Conservation (phyloP, 495 filamentous ascomycete species). For the Geopyxis carbonaria region DNA sequence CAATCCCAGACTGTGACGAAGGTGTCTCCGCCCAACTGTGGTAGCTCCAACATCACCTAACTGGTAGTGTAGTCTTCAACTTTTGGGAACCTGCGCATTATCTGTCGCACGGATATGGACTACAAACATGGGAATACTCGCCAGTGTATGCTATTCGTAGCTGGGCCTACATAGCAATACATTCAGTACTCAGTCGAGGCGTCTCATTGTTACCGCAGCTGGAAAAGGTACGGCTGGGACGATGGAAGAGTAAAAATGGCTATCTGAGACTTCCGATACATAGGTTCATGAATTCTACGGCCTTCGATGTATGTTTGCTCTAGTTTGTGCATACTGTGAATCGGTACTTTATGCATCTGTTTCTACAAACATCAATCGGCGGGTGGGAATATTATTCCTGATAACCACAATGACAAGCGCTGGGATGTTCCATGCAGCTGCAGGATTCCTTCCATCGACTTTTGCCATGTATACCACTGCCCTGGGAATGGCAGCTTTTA, state of each 20-base stretch:
- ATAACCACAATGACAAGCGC: conserved; percentile 58
- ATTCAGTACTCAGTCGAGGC: conserved; percentile 53
- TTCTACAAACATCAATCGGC: conserved; percentile 52
- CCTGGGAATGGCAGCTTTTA: conserved; percentile 71
- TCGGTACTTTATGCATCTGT: conserved; percentile 62
- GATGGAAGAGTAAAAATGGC: background rate
- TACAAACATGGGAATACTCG: conserved; percentile 99
- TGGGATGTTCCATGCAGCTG: conserved; percentile 83
- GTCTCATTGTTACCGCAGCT: conserved; percentile 43
- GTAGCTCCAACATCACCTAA: background rate
- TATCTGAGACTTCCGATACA: conserved; percentile 8
- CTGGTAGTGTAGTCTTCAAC: conserved; percentile 52
- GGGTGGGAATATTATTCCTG: conserved; percentile 70
- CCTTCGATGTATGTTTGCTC: conserved; percentile 54
- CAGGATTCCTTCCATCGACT: conserved; percentile 76
- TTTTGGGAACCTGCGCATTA: conserved; percentile 99
- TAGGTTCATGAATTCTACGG: conserved; percentile 72
- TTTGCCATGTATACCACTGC: conserved; percentile 94
- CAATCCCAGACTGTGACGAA: conserved; percentile 97
- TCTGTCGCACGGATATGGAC: conserved; percentile 74
- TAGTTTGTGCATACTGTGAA: conserved; percentile 63
- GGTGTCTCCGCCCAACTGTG: conserved; percentile 7
- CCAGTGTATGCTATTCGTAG: conserved; percentile 89
- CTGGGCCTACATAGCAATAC: conserved; percentile 83
- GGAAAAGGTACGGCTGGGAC: conserved; percentile 29